Conservation (phyloP, 129 eudicot species). For the Pittosporum tobira region DNA sequence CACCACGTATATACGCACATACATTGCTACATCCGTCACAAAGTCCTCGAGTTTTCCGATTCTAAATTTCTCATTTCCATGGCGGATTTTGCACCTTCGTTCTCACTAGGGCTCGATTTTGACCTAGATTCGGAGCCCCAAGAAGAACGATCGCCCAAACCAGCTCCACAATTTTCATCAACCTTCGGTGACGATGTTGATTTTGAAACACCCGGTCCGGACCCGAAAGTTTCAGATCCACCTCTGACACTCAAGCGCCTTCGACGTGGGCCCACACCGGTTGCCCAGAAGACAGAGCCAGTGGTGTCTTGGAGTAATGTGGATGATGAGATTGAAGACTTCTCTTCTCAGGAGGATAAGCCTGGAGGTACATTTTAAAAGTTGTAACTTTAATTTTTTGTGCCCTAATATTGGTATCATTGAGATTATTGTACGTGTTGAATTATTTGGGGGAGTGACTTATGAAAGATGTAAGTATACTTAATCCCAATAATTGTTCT, state of each 20-base stretch:
- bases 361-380: constrained; percentile 18
- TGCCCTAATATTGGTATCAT: background rate
- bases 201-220: constrained; percentile 38
- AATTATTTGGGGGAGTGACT: too few relatives aligned
- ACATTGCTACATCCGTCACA: background rate
- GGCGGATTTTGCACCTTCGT: constrained; percentile 74
- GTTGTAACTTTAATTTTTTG: background rate
- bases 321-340: constrained; percentile 76
- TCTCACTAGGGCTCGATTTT: constrained; percentile 77
- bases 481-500: too few relatives aligned
- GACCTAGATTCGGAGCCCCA: constrained; percentile 56
- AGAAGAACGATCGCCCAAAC: constrained; percentile 13
- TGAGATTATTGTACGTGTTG: background rate
- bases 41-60: background rate
- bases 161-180: constrained; percentile 8
- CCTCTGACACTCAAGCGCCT: constrained; percentile 46
- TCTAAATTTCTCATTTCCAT: constrained; percentile 7
- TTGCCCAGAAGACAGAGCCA: constrained; percentile 14
- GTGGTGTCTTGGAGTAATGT: constrained; percentile 20
- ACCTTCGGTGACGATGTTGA: constrained; percentile 29
- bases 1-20: background rate
- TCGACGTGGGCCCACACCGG: constrained; percentile 37
- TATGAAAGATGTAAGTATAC: too few relatives aligned
- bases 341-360: constrained; percentile 55
- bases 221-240: constrained; percentile 14